Conservation (phyloP, 2,329 filamentous ascomycete species). For the Penicillium sp. region DNA sequence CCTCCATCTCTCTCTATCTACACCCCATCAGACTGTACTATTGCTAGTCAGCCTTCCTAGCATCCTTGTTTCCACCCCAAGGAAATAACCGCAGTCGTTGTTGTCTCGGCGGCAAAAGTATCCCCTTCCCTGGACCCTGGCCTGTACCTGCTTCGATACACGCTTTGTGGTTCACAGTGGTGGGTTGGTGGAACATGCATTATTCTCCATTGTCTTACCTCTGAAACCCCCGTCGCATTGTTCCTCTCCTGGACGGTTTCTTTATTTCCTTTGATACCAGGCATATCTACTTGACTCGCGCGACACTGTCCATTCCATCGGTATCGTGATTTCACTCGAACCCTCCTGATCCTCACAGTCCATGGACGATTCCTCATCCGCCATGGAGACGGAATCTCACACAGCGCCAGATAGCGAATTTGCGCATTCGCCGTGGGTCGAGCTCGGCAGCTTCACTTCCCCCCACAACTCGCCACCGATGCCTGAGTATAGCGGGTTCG, state of each 20-base stretch:
- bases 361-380: constrained; percentile 47
- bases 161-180: constrained; percentile 40
- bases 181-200: constrained; percentile 50
- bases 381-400: constrained; percentile 50
- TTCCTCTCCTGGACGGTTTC: constrained; percentile 10
- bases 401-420: constrained; percentile 48
- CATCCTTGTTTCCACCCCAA: neutral
- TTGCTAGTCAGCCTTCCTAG: neutral
- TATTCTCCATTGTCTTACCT: constrained; percentile 49
- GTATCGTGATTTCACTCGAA: neutral
- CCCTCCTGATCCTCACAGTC: neutral
- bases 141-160: constrained; percentile 32
- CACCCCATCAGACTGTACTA: neutral
- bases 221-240: constrained; percentile 35
- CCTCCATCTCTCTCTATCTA: neutral
- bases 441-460: constrained; percentile 49
- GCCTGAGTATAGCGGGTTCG: constrained; percentile 66
- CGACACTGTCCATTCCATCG: neutral
- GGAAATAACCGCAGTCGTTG: neutral
- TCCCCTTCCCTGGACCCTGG: neutral
- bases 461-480: constrained; percentile 70
- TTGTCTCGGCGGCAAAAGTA: neutral
- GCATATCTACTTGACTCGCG: neutral
- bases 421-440: constrained; percentile 48
- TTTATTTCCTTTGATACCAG: neutral